These are phyloP conservation scores for Arabidopsis thaliana DNA, from an alignment of 345 rosid genomes.

Conservation along the genomic window DNA sequence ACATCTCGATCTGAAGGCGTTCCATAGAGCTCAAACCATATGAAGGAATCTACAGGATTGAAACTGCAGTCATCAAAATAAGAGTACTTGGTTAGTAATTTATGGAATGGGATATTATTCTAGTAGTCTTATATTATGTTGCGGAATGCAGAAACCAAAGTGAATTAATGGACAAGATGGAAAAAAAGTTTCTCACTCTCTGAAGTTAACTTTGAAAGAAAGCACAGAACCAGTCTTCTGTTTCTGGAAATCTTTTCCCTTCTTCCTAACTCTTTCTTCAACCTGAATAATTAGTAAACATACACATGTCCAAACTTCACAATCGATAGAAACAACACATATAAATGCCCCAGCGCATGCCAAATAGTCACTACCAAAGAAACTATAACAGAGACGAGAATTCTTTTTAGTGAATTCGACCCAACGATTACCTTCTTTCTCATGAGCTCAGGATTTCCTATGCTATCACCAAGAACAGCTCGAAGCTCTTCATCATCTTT, in stretches of 20 bases:
- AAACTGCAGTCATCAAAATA: constrained; percentile 56
- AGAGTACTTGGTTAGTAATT: neutral
- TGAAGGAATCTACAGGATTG: constrained; percentile 79
- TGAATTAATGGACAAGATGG: neutral
- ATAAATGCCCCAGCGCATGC: neutral
- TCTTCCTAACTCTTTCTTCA: constrained; percentile 76
- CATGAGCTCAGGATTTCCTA: constrained; percentile 91
- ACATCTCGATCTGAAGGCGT: constrained; percentile 87
- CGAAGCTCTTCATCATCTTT: constrained; percentile 82
- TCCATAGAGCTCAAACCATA: constrained; percentile 90
- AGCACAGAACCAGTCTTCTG: constrained; percentile 83
- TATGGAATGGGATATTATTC: neutral
- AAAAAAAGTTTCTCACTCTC: constrained; percentile 60
- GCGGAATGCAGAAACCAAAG: constrained; percentile 5
- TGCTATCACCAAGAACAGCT: constrained; percentile 85
- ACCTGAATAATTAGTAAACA: constrained; percentile 51
- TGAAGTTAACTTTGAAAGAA: constrained; percentile 90
- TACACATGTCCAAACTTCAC: neutral
- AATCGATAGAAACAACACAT: constrained; percentile 39
- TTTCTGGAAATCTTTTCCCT: constrained; percentile 75
- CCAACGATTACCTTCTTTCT: constrained; percentile 59
- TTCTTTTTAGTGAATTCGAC: neutral
- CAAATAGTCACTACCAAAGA: neutral
- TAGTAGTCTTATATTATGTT: constrained; percentile 1
- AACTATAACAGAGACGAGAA: constrained; percentile 9